phyloP scores from a whole-genome alignment of 805 yeast genomes.

The Saccharomycopsis selenospora region DNA sequence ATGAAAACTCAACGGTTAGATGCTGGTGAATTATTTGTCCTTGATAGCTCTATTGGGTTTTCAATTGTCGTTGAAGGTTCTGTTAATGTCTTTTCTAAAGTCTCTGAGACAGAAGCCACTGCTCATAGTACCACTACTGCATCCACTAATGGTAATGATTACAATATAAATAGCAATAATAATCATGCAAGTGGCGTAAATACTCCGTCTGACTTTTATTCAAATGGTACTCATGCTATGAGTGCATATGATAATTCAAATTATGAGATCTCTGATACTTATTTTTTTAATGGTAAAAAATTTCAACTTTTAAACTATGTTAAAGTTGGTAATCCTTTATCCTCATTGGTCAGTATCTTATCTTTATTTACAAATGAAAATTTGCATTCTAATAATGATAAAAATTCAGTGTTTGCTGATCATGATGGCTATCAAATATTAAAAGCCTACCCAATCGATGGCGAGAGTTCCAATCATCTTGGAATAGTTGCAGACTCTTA shows the following conservation, averaged over 20 bases:
- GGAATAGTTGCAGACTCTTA: conserved; percentile 10
- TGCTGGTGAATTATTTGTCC: conserved; percentile 64
- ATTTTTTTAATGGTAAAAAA: conserved; percentile 47
- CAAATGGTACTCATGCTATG: conserved; percentile 22
- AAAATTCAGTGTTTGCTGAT: conserved; percentile 1
- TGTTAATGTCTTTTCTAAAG: conserved; percentile 65
- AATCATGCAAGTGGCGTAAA: conserved; percentile 12
- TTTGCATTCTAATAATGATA: conserved; percentile 8
- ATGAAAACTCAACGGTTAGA: conserved; percentile 84
- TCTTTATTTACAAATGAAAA: conserved; percentile 56
- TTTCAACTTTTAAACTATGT: conserved; percentile 76
- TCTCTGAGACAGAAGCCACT: conserved; percentile 28
- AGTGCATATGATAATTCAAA: conserved; percentile 28
- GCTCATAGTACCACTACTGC: conserved; percentile 15
- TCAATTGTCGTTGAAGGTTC: conserved; percentile 90
- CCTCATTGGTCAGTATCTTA: conserved; percentile 74
- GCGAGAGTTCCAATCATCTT: conserved; percentile 2
- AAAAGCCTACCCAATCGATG: background rate
- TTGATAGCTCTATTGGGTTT: conserved; percentile 76
- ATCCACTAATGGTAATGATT: conserved; percentile 7
- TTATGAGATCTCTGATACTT: conserved; percentile 32
- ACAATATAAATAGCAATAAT: conserved; percentile 4
- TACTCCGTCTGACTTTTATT: conserved; percentile 5
- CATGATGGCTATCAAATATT: conserved; percentile 5
- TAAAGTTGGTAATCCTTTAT: conserved; percentile 76